Evolutionary conservation across 192 early-diverging fungal genomes (phyloP).

Genomic region (Chytriomyces sp.): DNA sequence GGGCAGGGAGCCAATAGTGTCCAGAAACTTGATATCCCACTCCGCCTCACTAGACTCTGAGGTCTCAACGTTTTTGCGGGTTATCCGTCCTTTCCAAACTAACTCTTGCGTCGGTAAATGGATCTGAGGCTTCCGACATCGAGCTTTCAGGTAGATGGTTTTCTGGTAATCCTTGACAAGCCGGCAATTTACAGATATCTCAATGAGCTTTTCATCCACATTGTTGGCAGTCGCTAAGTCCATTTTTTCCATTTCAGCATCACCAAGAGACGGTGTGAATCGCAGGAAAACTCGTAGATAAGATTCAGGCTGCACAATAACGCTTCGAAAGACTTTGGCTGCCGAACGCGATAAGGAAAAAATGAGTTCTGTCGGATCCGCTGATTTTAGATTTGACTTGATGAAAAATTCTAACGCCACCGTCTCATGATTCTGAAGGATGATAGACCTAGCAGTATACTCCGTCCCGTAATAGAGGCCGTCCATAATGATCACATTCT

Average conservation of each 20-base stretch:
- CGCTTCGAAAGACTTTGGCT: constrained; percentile 69
- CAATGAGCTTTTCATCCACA: constrained; percentile 66
- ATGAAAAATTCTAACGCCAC: constrained; percentile 78
- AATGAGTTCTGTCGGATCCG: constrained; percentile 69
- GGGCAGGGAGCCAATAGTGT: constrained; percentile 43
- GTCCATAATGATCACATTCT: constrained; percentile 65
- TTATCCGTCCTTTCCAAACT: constrained; percentile 37
- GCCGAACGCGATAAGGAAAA: constrained; percentile 77
- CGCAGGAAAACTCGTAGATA: constrained; percentile 71
- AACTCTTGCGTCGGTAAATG: constrained; percentile 37
- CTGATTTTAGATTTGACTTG: constrained; percentile 62
- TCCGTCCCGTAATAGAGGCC: constrained; percentile 73
- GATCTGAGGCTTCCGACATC: constrained; percentile 63
- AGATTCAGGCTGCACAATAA: constrained; percentile 68
- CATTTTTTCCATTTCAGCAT: constrained; percentile 25
- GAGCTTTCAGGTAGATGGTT: constrained; percentile 62
- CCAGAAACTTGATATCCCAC: constrained; percentile 56
- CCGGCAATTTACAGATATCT: constrained; percentile 78
- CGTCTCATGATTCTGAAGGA: constrained; percentile 73
- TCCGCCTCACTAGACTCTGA: constrained; percentile 8
- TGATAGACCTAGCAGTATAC: constrained; percentile 70
- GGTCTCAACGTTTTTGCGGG: constrained; percentile 5
- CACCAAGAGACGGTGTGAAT: constrained; percentile 50
- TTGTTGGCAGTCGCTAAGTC: constrained; percentile 53
- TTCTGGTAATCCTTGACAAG: constrained; percentile 82